Conservation (phyloP, 2,329 filamentous ascomycete species). For the Colletotrichum melonis region DNA sequence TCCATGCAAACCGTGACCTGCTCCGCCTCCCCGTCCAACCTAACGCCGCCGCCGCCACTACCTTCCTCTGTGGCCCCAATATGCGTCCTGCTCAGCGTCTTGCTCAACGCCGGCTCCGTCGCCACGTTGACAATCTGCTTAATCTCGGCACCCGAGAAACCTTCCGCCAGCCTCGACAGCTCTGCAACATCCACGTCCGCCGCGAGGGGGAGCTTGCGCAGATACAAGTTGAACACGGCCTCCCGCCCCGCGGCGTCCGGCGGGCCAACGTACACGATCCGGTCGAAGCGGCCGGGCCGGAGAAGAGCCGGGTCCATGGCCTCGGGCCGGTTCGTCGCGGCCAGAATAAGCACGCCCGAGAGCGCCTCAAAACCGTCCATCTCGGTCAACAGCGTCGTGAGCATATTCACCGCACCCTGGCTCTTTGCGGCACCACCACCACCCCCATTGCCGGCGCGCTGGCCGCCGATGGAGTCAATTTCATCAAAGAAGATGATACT, state of each 20-base stretch:
- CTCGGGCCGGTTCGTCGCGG: conserved; percentile 91
- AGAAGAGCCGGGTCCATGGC: conserved; percentile 87
- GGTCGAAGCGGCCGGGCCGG: conserved; percentile 86
- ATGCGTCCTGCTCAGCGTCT: conserved; percentile 39
- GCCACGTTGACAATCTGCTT: conserved; percentile 62
- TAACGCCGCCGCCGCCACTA: conserved; percentile 38
- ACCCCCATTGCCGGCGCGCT: conserved; percentile 58
- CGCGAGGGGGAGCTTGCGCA: conserved; percentile 68
- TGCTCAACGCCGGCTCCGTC: conserved; percentile 53
- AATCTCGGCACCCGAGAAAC: conserved; percentile 89
- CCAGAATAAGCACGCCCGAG: conserved; percentile 86
- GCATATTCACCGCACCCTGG: conserved; percentile 77
- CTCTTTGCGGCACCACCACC: conserved; percentile 51
- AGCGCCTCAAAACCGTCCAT: conserved; percentile 95
- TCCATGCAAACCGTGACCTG: conserved; percentile 47
- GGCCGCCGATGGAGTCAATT: conserved; percentile 84
- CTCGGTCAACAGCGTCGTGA: conserved; percentile 90
- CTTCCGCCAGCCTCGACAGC: conserved; percentile 75
- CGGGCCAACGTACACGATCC: conserved; percentile 86
- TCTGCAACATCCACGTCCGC: conserved; percentile 73
- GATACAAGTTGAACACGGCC: conserved; percentile 80
- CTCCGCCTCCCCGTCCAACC: not conserved
- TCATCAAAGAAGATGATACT: conserved; percentile 97
- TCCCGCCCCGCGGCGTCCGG: conserved; percentile 78
- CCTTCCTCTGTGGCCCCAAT: conserved; percentile 40